phyloP scores from a whole-genome alignment of 257 asterid species.

The Ilex aquifolium region DNA sequence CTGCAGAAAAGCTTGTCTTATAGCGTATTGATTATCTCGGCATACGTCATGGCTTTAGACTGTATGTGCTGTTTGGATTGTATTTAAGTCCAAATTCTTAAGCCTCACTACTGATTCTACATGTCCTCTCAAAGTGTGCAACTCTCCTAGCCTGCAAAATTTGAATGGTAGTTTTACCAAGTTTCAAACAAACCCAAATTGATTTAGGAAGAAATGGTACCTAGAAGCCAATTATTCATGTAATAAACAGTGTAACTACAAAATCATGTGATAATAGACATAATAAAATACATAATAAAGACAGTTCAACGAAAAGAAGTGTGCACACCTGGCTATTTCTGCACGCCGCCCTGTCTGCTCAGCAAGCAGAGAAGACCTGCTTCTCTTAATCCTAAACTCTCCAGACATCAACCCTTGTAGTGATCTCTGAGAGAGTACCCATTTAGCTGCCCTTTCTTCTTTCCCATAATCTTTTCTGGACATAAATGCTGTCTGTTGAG shows the following conservation, averaged over 20 bases:
- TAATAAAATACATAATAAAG: background rate
- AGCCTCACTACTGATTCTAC: conserved; percentile 25
- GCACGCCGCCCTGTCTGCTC: conserved; percentile 24
- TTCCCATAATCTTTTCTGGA: conserved; percentile 18
- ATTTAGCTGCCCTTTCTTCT: conserved; percentile 21
- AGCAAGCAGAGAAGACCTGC: conserved; percentile 14
- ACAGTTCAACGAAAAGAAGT: background rate
- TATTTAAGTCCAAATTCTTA: conserved; percentile 16
- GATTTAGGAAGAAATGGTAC: no score
- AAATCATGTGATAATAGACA: no score
- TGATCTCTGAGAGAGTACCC: conserved; percentile 20
- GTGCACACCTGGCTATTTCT: conserved; percentile 21
- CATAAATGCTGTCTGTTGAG: conserved; percentile 21
- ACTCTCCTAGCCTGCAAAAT: conserved; percentile 18
- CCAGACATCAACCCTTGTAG: conserved; percentile 10
- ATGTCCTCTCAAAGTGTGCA: conserved; percentile 21
- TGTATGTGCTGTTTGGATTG: conserved; percentile 16
- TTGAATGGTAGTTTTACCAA: no score
- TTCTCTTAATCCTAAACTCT: conserved; percentile 15
- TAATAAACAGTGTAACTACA: no score
- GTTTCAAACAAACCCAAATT: no score
- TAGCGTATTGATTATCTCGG: no score
- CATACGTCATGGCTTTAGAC: conserved; percentile 2
- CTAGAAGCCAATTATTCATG: no score
- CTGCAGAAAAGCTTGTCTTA: no score